Percentiles rank a stretch among this genome's conserved stretches.
Conservation (phyloP, 805 yeast genomes). For the Ogataea corticis region DNA sequence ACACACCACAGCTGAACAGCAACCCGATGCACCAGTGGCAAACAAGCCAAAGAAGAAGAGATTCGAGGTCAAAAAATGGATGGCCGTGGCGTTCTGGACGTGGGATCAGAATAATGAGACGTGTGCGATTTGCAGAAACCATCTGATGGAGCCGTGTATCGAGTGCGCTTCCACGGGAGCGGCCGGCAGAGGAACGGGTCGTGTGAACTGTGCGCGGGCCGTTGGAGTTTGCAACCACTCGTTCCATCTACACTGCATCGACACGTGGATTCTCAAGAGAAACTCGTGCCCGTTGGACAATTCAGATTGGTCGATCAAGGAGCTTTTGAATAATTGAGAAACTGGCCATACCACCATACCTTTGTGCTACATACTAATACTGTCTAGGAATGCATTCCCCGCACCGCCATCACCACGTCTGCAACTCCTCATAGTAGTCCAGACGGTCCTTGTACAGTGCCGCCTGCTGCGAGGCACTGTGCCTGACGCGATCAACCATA, state of each 20-base stretch:
- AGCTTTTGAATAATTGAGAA: conserved; percentile 22
- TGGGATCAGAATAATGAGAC: conserved; percentile 83
- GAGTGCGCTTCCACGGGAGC: conserved; percentile 76
- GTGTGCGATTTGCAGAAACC: conserved; percentile 98
- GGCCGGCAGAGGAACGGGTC: conserved; percentile 37
- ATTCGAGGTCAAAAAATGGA: conserved; percentile 96
- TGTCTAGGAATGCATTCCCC: background rate
- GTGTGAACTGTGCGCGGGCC: conserved; percentile 73
- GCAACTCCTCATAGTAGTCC: conserved; percentile 74
- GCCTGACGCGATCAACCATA: conserved; percentile 53
- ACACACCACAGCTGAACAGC: conserved; percentile 6
- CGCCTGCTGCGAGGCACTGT: conserved; percentile 44
- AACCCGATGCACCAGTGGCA: conserved; percentile 3
- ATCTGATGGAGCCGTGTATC: conserved; percentile 96
- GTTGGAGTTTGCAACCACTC: conserved; percentile 98
- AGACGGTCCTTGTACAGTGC: conserved; percentile 47
- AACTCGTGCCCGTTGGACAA: conserved; percentile 96
- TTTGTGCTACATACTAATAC: background rate
- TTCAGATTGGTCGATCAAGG: conserved; percentile 68
- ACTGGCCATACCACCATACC: background rate
- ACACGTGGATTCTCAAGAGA: conserved; percentile 92
- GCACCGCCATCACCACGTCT: conserved; percentile 53
- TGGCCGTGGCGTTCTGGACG: conserved; percentile 99
- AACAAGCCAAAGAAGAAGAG: conserved; percentile 54
- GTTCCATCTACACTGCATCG: conserved; percentile 96